Evolutionary conservation across 805 yeast species (phyloP).

Genomic region (Hanseniaspora lachancei): DNA sequence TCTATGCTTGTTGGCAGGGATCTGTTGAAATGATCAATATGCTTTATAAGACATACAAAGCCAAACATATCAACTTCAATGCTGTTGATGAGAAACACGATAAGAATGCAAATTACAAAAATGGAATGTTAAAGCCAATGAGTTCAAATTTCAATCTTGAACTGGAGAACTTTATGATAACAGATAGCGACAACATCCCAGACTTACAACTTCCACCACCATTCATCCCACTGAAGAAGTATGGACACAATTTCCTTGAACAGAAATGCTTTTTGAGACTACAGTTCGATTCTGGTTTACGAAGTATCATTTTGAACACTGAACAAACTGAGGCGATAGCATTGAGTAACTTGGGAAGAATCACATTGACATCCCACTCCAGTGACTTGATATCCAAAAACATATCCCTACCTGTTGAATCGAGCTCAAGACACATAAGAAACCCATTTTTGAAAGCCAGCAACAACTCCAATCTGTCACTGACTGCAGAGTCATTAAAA

Average conservation of each 20-base stretch:
- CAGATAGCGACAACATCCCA: slow-evolving; percentile 62
- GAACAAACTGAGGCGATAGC: slow-evolving; percentile 29
- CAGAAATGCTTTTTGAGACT: slow-evolving; percentile 76
- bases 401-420: slow-evolving; percentile 57
- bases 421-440: slow-evolving; percentile 3
- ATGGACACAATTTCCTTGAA: slow-evolving; percentile 91
- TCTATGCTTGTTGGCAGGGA: slow-evolving; percentile 90
- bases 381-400: slow-evolving; percentile 83
- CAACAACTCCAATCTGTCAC: neutral
- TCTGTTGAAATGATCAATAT: slow-evolving; percentile 69
- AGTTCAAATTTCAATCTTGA: slow-evolving; percentile 19
- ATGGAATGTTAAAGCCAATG: slow-evolving; percentile 11
- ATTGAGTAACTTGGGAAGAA: slow-evolving; percentile 55
- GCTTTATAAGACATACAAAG: slow-evolving; percentile 28
- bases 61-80: slow-evolving; percentile 13
- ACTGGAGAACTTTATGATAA: slow-evolving; percentile 12
- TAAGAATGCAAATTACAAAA: neutral
- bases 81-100: neutral
- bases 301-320: slow-evolving; percentile 34
- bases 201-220: slow-evolving; percentile 92
- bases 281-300: slow-evolving; percentile 41
- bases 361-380: slow-evolving; percentile 63
- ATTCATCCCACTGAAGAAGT: slow-evolving; percentile 78
- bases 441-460: neutral
- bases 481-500: neutral